phyloP scores from a whole-genome alignment of 2,329 filamentous ascomycete species.

The Penicillium sp. region DNA sequence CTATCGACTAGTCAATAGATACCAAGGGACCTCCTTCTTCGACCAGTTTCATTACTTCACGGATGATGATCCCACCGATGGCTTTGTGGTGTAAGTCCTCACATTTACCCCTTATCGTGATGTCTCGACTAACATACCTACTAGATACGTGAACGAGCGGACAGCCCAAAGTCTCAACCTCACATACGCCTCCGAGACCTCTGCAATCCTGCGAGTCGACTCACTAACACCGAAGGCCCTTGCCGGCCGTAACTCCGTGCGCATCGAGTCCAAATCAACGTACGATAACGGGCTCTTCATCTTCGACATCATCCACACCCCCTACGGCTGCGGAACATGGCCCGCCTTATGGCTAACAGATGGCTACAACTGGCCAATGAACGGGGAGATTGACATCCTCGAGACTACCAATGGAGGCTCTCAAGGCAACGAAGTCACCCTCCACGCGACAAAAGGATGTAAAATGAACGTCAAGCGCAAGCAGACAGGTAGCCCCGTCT shows the following conservation, averaged over 20 bases:
- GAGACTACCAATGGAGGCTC: slow-evolving; percentile 58
- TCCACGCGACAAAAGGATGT: slow-evolving; percentile 59
- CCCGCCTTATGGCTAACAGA: slow-evolving; percentile 67
- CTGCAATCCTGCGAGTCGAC: slow-evolving; percentile 62
- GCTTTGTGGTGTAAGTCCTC: slow-evolving; percentile 45
- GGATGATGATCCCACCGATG: slow-evolving; percentile 44
- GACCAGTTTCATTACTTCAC: slow-evolving; percentile 49
- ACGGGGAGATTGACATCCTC: slow-evolving; percentile 66
- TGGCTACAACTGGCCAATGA: slow-evolving; percentile 58
- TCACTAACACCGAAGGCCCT: slow-evolving; percentile 58
- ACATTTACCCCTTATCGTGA: too few species aligned
- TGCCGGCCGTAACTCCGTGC: slow-evolving; percentile 63
- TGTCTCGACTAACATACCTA: background rate
- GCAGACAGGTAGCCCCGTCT: slow-evolving; percentile 48
- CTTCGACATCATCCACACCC: slow-evolving; percentile 65
- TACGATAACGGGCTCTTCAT: slow-evolving; percentile 66
- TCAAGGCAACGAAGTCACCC: slow-evolving; percentile 59
- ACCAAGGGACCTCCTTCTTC: slow-evolving; percentile 44
- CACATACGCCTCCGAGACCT: slow-evolving; percentile 56
- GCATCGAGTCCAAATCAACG: slow-evolving; percentile 59
- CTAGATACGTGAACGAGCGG: slow-evolving; percentile 25
- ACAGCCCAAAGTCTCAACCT: slow-evolving; percentile 52
- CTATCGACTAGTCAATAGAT: slow-evolving; percentile 46
- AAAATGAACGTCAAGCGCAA: slow-evolving; percentile 56
- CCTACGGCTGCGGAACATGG: slow-evolving; percentile 65